Percentiles rank a stretch among this genome's conserved stretches.
Conservation (phyloP, 164 flowering plant genomes). For the Piper longum region DNA sequence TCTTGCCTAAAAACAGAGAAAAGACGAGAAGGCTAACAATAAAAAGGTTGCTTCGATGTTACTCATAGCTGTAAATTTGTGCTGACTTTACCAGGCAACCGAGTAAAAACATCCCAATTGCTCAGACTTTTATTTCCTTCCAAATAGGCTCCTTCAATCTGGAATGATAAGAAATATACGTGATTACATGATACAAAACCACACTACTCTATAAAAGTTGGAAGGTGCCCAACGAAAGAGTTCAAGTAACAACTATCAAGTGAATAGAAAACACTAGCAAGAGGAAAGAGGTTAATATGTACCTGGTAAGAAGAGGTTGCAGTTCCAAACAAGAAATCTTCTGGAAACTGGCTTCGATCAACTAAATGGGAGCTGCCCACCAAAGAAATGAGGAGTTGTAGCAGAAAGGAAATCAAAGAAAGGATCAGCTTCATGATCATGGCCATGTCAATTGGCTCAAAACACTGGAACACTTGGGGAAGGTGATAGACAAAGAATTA, state of each 20-base stretch:
- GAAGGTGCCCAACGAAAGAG: too few species aligned
- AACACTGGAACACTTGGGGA: too few species aligned
- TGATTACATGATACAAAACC: too few species aligned
- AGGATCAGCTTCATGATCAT: background rate
- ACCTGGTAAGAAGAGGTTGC: constrained; percentile 30
- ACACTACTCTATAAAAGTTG: too few species aligned
- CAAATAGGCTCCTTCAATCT: constrained; percentile 24
- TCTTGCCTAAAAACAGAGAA: background rate
- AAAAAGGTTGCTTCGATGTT: background rate
- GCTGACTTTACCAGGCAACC: constrained; percentile 3
- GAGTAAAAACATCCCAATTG: constrained; percentile 25
- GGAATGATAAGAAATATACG: too few species aligned
- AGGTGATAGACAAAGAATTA: too few species aligned
- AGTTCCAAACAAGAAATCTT: constrained; percentile 26
- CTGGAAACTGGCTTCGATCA: constrained; percentile 16
- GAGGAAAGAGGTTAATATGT: background rate
- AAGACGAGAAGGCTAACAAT: too few species aligned
- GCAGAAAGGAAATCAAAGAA: background rate
- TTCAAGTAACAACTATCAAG: too few species aligned
- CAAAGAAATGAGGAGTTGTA: too few species aligned
- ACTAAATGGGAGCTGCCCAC: background rate
- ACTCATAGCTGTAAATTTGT: background rate
- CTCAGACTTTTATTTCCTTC: constrained; percentile 18
- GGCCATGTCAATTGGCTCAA: too few species aligned
- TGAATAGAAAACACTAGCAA: too few species aligned